Percentiles rank a stretch among this genome's conserved stretches.
Conservation (phyloP, 495 filamentous ascomycete species). For the Penicillium samsonianum region DNA sequence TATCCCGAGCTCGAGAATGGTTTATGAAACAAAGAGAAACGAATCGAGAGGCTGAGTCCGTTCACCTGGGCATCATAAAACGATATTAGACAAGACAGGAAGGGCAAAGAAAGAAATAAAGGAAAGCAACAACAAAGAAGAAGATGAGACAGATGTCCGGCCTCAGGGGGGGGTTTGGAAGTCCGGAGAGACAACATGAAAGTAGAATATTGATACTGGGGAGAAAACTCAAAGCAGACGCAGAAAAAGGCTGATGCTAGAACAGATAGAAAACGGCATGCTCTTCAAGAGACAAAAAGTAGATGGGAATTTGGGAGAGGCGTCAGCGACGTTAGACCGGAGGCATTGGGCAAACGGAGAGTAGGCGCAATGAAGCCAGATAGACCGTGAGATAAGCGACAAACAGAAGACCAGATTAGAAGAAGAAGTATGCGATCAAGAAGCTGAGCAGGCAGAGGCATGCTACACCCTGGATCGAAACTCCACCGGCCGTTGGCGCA, state of each 20-base stretch:
- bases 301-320: slow-evolving; percentile 20
- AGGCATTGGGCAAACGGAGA: slow-evolving; percentile 17
- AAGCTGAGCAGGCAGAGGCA: slow-evolving; percentile 85
- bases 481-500: slow-evolving; percentile 59
- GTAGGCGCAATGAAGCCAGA: slow-evolving; percentile 12
- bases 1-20: slow-evolving; percentile 20
- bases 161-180: slow-evolving; percentile 8
- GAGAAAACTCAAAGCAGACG: slow-evolving; percentile 27
- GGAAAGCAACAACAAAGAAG: slow-evolving; percentile 18
- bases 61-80: slow-evolving; percentile 34
- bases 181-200: slow-evolving; percentile 5
- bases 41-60: slow-evolving; percentile 27
- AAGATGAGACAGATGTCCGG: slow-evolving; percentile 11
- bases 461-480: slow-evolving; percentile 84
- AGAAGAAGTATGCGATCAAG: slow-evolving; percentile 91
- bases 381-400: slow-evolving; percentile 17
- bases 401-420: slow-evolving; percentile 54
- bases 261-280: slow-evolving; percentile 24
- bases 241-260: slow-evolving; percentile 33
- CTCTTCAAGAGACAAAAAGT: slow-evolving; percentile 32
- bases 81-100: slow-evolving; percentile 34
- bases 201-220: slow-evolving; percentile 28
- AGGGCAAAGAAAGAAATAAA: slow-evolving; percentile 21
- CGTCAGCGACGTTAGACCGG: slow-evolving; percentile 31
- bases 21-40: slow-evolving; percentile 26